Evolutionary conservation across 441 rosid genomes (phyloP), one percentile per base, ranked within the genome.

Genomic region (Geranium incanum): DNA sequence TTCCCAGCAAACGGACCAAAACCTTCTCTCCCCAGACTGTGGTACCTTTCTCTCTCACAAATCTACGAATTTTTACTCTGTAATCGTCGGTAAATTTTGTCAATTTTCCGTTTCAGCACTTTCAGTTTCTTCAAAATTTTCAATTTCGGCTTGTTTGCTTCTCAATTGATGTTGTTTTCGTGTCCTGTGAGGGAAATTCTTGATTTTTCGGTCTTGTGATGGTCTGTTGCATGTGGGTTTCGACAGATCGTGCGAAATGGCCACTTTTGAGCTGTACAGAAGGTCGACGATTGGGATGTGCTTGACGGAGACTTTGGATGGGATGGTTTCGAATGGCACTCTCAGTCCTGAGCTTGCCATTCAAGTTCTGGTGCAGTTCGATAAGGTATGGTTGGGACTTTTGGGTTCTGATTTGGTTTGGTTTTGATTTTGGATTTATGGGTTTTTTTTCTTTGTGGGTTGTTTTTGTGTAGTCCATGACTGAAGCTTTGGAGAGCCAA

Each of bases 281-380:
- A 86, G 95, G 71, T 95, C 99, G 68, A 89, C 99, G 71, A 91
- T 92, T 73, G 97, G 97, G 67, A 92, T 92, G 97, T 92, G 99
- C 81, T 69, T 95, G 84, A 92, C 98, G 66, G 98, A 95, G 83
- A 87, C 96, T 16, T 78, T 95, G 62, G 98, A 95, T 41, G 99
- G 92, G 87, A 95, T 95, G 99, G 98, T 95, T 75, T 87, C 82
- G 72, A 89, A 72, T 76, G 91, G 97, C 62, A 89, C 97, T 74
- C 93, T 95, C 60, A 88, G 84, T 77, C 99, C 98, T 4, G 95
- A 95, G 85, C 89, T 92, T 23, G 99, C 98, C 18, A 87, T 95
- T 70, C 97, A 92, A 83, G 98, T 95, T 78, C 96, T 95, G 75
- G 90, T 92, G 76, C 99, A 92, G 81, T 92, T 92, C 73, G 98